Evolutionary conservation across 2,329 filamentous ascomycete species (phyloP).

Genomic region (Trichoderma sp.): DNA sequence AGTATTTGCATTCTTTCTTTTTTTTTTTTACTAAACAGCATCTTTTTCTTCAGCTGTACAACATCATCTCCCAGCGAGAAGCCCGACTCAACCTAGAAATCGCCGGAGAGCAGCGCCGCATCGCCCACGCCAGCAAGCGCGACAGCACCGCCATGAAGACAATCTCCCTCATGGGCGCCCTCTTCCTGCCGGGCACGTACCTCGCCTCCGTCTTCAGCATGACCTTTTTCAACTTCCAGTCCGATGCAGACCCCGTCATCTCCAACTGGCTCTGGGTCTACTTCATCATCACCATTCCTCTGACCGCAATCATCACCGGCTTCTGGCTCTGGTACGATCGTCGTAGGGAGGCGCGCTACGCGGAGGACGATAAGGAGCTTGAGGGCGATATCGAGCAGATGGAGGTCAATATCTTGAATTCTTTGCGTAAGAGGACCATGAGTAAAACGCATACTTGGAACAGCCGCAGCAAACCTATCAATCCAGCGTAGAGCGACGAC

Average conservation of each 20-base stretch:
- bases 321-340: slow-evolving; percentile 55
- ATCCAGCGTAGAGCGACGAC: background rate
- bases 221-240: slow-evolving; percentile 63
- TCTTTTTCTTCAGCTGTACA: slow-evolving; percentile 52
- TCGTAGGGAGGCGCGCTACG: slow-evolving; percentile 47
- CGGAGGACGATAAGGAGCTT: slow-evolving; percentile 48
- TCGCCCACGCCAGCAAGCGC: slow-evolving; percentile 58
- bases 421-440: slow-evolving; percentile 55
- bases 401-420: slow-evolving; percentile 55
- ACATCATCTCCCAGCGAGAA: slow-evolving; percentile 64
- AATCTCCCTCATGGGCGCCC: slow-evolving; percentile 58
- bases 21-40: background rate
- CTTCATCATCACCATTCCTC: slow-evolving; percentile 57
- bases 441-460: slow-evolving; percentile 55
- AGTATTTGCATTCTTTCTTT: background rate
- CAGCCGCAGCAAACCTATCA: background rate
- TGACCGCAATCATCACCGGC: slow-evolving; percentile 53
- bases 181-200: slow-evolving; percentile 62
- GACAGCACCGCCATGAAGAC: slow-evolving; percentile 65
- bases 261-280: slow-evolving; percentile 59
- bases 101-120: slow-evolving; percentile 56
- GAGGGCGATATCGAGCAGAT: slow-evolving; percentile 54
- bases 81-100: slow-evolving; percentile 62
- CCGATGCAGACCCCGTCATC: slow-evolving; percentile 42
- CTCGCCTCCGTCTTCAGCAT: slow-evolving; percentile 63